Evolutionary conservation across 208 protist species (phyloP).

Genomic region (Kentomonas sorsogonicus): DNA sequence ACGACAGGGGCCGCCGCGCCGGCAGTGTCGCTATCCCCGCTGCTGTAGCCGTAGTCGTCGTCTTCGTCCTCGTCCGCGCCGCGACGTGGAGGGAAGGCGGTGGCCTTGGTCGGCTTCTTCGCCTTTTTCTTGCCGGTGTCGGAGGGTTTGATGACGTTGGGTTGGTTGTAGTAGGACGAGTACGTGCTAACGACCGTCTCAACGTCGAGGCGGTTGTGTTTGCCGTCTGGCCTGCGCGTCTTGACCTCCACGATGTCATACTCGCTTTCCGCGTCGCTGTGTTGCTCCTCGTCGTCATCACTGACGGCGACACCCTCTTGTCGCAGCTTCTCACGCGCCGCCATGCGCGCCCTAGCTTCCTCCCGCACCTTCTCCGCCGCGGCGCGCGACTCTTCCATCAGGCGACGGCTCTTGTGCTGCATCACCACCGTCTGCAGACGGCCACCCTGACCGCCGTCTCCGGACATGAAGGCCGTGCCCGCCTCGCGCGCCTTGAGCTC

Average conservation of each 20-base stretch:
- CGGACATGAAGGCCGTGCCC: too few species aligned
- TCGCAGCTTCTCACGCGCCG: too few species aligned
- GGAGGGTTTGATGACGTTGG: conserved; percentile 73
- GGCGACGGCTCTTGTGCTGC: too few species aligned
- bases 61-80: conserved; percentile 18
- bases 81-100: background rate
- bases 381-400: too few species aligned
- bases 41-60: conserved; percentile 6
- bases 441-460: too few species aligned
- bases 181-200: conserved; percentile 76
- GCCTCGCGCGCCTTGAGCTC: too few species aligned
- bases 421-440: too few species aligned
- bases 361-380: too few species aligned
- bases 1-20: background rate
- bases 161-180: conserved; percentile 87
- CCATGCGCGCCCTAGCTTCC: too few species aligned
- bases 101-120: background rate
- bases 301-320: too few species aligned
- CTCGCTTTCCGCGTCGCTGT: conserved; percentile 35
- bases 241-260: conserved; percentile 40
- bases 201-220: conserved; percentile 58
- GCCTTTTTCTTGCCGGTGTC: conserved; percentile 8
- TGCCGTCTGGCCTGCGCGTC: conserved; percentile 15
- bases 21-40: conserved; percentile 2
- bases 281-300: too few species aligned